Base-by-base conservation (phyloP, 2,329 filamentous ascomycete species). In the Colletotrichum horii region DNA sequence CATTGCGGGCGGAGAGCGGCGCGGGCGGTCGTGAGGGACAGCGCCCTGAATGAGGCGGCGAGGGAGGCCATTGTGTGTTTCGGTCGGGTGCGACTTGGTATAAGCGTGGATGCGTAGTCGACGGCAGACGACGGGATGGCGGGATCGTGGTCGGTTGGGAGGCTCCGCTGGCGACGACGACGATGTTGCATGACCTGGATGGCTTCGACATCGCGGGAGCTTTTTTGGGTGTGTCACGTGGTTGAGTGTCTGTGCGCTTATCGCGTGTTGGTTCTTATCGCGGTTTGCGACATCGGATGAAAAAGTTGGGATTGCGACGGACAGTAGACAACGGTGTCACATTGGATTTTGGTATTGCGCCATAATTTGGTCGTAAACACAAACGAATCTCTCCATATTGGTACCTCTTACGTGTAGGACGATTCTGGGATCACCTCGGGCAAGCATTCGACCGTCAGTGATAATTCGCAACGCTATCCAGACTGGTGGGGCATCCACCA, bases 31-130 rank as follows among this genome's bases (percentile, higher is more conserved):
- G 60, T 65, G 68, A 80, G 76, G 66, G 79, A 77, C 52, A 80
- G 75, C 8, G 78, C 75, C 52, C 79, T 61, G 67, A 80, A 73
- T 24, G 78, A 77, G 43, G 76, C 76, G 58, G 78, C 70, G 55
- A 80, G 75, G 55, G 75, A 77, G 15, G 78, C 70, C 71, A 78
- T 77, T 26, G 26, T 62, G 19, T 22, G 7, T 60, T 22, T 14
- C n/a, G 11, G 43, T 34, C 32, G 11, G 12, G 4, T 34, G 3
- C 26, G 26, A 32, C 24, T 16, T 22, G 15, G 3, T 19, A 22
- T 36, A 15, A 24, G 6, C 8, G 24, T 28, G 24, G 12, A 4
- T 43, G 19, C 16, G 28, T 19, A 1, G 30, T 14, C 30, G 19
- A 34, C 19, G 38, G 19, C 38, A 43, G 38, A 43, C 38, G 19